Evolutionary conservation across 2,329 filamentous ascomycete species (phyloP).

Genomic region (Botrytis squamosa): DNA sequence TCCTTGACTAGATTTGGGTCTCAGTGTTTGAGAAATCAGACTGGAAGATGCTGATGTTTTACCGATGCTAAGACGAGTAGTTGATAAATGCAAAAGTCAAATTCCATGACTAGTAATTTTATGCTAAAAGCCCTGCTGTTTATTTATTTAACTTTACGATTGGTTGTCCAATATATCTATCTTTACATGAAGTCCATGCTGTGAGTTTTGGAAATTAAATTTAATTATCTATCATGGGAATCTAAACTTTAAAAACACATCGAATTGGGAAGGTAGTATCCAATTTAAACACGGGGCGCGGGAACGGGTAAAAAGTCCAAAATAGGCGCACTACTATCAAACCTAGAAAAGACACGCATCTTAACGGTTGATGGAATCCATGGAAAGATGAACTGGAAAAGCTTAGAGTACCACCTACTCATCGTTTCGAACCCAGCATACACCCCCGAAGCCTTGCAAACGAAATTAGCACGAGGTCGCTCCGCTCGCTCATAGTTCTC

Average conservation of each 20-base stretch:
- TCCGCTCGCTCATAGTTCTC: conserved; percentile 15
- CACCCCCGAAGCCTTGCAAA: conserved; percentile 1
- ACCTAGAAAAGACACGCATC: conserved; percentile 5
- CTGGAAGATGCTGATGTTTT: background rate
- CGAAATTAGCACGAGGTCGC: conserved; percentile 15
- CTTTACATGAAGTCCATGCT: background rate
- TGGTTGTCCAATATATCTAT: background rate
- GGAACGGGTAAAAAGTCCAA: conserved; percentile 8
- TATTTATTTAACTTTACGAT: background rate
- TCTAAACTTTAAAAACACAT: background rate
- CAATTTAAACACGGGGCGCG: background rate
- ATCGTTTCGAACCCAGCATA: conserved; percentile 15
- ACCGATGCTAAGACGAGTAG: background rate
- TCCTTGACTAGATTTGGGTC: background rate
- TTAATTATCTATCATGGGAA: background rate
- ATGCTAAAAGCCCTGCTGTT: background rate
- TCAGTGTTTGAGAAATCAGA: background rate
- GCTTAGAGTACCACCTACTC: conserved; percentile 13
- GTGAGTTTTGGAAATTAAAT: background rate
- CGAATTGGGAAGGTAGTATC: background rate
- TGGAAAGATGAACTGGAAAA: conserved; percentile 4
- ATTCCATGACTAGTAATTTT: background rate
- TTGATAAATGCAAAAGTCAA: background rate
- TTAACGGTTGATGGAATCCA: conserved; percentile 2
- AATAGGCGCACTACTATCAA: conserved; percentile 13